Base-by-base conservation (phyloP, 805 yeast genomes). In the Spathaspora hagerdaliae region DNA sequence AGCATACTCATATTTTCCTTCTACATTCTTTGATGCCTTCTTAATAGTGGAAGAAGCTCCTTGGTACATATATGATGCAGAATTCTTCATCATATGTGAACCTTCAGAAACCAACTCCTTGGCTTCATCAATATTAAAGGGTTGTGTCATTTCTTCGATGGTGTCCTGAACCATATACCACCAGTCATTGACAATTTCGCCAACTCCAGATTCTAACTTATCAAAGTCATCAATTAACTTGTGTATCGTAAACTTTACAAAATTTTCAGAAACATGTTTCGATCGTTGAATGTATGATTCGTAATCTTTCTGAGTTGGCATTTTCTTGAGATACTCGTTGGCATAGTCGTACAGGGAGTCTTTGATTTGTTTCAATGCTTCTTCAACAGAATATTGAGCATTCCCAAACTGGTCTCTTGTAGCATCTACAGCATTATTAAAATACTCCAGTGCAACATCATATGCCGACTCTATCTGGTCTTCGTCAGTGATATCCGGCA, bases 321-420 rank as follows among this genome's bases (percentile, higher is more conserved):
- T 11, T 11, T 29, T 29, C 2, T 52, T 43, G 31, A 51, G 38
- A 19, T 51, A 47, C 12, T 39, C 31, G 24, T 35, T 26, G 8
- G 61, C 45, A 43, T 57, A 56, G 19, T 56, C 56, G 31, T 51
- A 55, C 24, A 59, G 44, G 2, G 59, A 52, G 29, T 47, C 39
- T 40, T 55, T 53, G 24, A 51, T 48, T 27, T 55, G 52, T 36
- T 49, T 38, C 36, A 58, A 47, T 3, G 52, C 53, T 5, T 56
- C 51, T 13, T 55, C 57, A 26, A 53, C 36, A 15, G 49, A 47
- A 12, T 33, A 45, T 34, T 49, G 38, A 29, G 47, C 34, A 7
- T 47, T 43, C 5, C 47, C 35, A 32, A 48, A 52, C 41, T 47
- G 43, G 10, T 44, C 33, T 7, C 39, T 31, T 29, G 56, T 43